Evolutionary conservation across 2,329 filamentous ascomycete species (phyloP).

Genomic region (Alternaria sp.): DNA sequence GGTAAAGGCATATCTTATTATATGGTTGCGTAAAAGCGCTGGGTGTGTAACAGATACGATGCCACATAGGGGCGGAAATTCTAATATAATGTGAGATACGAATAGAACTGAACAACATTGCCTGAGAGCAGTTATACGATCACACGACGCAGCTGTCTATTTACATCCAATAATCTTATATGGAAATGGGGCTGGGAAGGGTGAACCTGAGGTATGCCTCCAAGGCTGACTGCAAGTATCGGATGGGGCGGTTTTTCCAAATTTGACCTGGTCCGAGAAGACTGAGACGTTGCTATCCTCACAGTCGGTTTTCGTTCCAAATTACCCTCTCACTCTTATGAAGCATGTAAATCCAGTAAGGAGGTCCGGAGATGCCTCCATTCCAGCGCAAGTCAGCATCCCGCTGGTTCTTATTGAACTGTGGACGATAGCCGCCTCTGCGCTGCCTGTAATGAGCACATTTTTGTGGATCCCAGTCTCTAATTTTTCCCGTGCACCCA

Average conservation of each 20-base stretch:
- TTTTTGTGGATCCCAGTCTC: neutral
- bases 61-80: neutral
- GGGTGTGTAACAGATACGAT: neutral
- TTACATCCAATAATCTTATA: neutral
- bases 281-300: neutral
- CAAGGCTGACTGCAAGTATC: neutral
- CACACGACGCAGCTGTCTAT: neutral
- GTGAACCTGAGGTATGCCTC: neutral
- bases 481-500: constrained; percentile 20
- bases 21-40: neutral
- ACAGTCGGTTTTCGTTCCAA: neutral
- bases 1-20: neutral
- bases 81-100: neutral
- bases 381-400: constrained; percentile 33
- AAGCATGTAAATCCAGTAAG: constrained; percentile 39
- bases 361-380: constrained; percentile 45
- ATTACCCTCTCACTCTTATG: constrained; percentile 6
- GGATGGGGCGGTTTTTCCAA: neutral
- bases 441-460: constrained; percentile 32
- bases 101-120: neutral
- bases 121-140: neutral
- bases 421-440: constrained; percentile 41
- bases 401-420: constrained; percentile 24
- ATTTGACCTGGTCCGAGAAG: neutral
- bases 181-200: neutral